Percentiles rank a stretch among this genome's conserved stretches.
phyloP scores from a whole-genome alignment of 345 rosid genomes.

The Camelina neglecta region DNA sequence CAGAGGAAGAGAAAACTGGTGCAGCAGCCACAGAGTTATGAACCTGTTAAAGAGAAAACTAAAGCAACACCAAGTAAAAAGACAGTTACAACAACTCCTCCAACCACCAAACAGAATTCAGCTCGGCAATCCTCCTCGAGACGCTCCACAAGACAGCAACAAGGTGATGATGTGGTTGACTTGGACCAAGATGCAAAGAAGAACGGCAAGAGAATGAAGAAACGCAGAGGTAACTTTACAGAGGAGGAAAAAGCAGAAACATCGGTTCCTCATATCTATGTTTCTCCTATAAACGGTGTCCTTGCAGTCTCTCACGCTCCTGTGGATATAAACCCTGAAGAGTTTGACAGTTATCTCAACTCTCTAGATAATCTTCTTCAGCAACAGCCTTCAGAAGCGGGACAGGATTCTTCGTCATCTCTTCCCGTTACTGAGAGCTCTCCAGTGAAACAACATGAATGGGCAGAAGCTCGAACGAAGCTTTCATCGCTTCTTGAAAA shows the following conservation, averaged over 20 bases:
- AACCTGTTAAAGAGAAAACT: conserved; percentile 32
- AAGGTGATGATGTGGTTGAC: conserved; percentile 33
- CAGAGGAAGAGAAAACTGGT: conserved; percentile 50
- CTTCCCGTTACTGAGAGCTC: conserved; percentile 26
- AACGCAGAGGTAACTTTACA: conserved; percentile 31
- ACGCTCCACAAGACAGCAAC: conserved; percentile 34
- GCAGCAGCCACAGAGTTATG: conserved; percentile 31
- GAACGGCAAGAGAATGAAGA: conserved; percentile 24
- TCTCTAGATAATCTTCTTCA: conserved; percentile 64
- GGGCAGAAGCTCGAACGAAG: conserved; percentile 57
- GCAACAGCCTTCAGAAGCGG: conserved; percentile 48
- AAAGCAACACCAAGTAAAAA: conserved; percentile 44
- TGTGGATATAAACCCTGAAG: conserved; percentile 51
- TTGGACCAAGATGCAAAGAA: conserved; percentile 26
- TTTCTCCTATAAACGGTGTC: conserved; percentile 45
- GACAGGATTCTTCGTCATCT: conserved; percentile 20
- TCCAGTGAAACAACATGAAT: conserved; percentile 48
- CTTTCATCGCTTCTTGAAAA: conserved; percentile 61
- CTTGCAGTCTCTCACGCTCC: conserved; percentile 37
- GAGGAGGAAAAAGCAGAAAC: conserved; percentile 40
- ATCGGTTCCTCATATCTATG: conserved; percentile 42
- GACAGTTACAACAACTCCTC: conserved; percentile 35
- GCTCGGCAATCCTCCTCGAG: conserved; percentile 38
- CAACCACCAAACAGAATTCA: conserved; percentile 40
- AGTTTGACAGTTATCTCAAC: conserved; percentile 68